Base-by-base conservation (phyloP, 176 grass and related monocot species). In the Lolium multiflorum region DNA sequence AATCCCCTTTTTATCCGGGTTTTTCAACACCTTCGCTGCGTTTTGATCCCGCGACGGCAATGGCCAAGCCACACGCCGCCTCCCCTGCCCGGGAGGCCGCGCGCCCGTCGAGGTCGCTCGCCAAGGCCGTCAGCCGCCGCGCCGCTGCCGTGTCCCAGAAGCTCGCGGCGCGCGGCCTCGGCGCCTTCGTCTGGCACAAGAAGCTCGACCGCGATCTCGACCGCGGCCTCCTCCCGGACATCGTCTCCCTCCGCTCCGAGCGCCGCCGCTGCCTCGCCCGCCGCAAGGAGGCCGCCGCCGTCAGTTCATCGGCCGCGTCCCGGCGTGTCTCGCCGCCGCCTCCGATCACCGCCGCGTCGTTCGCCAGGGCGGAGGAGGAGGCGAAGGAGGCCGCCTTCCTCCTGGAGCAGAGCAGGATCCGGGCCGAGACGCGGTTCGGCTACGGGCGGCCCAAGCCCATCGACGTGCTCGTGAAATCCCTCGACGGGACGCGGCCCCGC, bases 121-220 rank as follows among this genome's bases (percentile, higher is more conserved):
- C 66, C 20, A 84, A 35, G 28, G 77, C 67, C 84, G 81, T 58
- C 31, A 75, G 47, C 74, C 84, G 79, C 81, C 76, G 75, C 55
- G 90, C 87, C 21, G n/a, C 28, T 25, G 22, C 74, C 13, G 87
- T 92, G 10, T 86, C 91, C 9, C 74, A 78, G 49, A 83, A 89
- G 49, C 84, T 87, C 59, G 74, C 74, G 61, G 50, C 74, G 1
- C 83, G 25, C 4, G 80, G 74, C 66, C 83, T 89, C 26, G 78
- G 61, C 84, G 57, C 83, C 26, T 92, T 87, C 41, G 80, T 87
- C 67, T 92, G 83, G 90, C 44, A 20, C 12, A 86, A 83, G 78
- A 89, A 86, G 77, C 78, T 89, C 4, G 82, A 92, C 55, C 71
- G 41, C 25, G 86, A 92, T 22, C 89, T 82, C 52, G 26, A 63